Percentiles rank a stretch among this genome's conserved stretches.
Evolutionary conservation across 1,284 basidiomycete genomes (phyloP).

Genomic region (Marasmius sp.): DNA sequence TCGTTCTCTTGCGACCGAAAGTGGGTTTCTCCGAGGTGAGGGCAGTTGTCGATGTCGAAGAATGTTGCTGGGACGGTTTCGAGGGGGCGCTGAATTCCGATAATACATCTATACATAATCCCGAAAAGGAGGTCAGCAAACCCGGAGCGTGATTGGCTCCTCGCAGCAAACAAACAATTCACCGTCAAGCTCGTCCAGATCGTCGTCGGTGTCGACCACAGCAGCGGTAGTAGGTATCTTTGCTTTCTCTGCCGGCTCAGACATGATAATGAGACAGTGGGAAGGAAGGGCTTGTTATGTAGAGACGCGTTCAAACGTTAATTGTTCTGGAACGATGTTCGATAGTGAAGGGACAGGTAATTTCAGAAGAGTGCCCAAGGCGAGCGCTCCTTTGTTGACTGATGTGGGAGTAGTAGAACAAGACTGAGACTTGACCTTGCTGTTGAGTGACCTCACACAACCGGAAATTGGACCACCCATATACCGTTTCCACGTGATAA

Average conservation of each 20-base stretch:
- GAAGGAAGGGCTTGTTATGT: neutral
- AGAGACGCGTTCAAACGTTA: neutral
- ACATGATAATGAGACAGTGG: neutral
- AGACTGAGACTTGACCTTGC: neutral
- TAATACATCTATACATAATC: constrained; percentile 49
- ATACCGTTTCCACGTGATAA: neutral
- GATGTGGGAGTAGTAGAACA: neutral
- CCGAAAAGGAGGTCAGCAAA: constrained; percentile 6
- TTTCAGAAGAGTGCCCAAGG: neutral
- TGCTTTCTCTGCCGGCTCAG: neutral
- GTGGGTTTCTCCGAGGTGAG: constrained; percentile 18
- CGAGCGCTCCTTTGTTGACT: neutral
- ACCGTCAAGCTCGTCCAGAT: constrained; percentile 79
- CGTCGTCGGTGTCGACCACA: constrained; percentile 50
- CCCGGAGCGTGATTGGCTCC: neutral
- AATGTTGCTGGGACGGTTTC: constrained; percentile 24
- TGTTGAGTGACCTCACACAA: neutral
- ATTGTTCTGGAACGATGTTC: neutral
- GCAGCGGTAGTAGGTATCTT: neutral
- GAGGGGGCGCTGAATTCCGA: constrained; percentile 41
- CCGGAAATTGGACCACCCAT: neutral
- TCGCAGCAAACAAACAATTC: constrained; percentile 17
- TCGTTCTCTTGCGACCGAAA: constrained; percentile 29
- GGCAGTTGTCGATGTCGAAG: too few species aligned
- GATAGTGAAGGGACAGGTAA: neutral